phyloP scores from a whole-genome alignment of 2,329 filamentous ascomycete genomes.

The Daldinia sp. region DNA sequence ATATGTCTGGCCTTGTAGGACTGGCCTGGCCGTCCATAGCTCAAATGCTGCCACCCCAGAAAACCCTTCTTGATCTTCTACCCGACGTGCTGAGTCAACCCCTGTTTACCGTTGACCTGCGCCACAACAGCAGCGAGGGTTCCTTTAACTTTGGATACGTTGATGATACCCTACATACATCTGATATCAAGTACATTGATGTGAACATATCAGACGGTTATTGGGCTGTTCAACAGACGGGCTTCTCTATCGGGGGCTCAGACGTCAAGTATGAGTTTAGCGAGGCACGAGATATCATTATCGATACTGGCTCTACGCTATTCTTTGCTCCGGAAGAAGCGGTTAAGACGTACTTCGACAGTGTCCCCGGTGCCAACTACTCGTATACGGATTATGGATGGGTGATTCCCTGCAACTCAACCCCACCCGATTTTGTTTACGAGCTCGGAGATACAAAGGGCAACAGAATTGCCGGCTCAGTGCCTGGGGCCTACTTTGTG shows the following conservation, averaged over 20 bases:
- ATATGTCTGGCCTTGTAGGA: conserved; percentile 65
- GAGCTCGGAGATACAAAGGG: conserved; percentile 61
- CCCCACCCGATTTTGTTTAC: conserved; percentile 69
- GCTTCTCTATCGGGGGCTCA: conserved; percentile 52
- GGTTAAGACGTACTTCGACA: conserved; percentile 70
- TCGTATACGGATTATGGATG: conserved; percentile 62
- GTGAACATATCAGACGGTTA: conserved; percentile 65
- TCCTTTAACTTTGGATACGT: conserved; percentile 65
- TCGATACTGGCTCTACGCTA: conserved; percentile 77
- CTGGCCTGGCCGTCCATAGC: conserved; percentile 62
- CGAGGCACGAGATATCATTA: conserved; percentile 63
- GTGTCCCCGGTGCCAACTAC: conserved; percentile 65
- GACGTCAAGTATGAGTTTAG: conserved; percentile 54
- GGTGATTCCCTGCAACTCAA: conserved; percentile 67
- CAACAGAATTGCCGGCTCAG: conserved; percentile 61
- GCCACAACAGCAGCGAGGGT: conserved; percentile 59
- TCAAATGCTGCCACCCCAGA: conserved; percentile 58
- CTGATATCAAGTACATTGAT: conserved; percentile 59
- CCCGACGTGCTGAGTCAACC: conserved; percentile 55
- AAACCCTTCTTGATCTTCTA: conserved; percentile 61
- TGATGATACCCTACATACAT: conserved; percentile 55
- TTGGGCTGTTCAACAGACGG: conserved; percentile 56
- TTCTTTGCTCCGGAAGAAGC: conserved; percentile 70
- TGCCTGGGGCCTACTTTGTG: conserved; percentile 68
- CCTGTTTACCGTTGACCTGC: conserved; percentile 64